Evolutionary conservation across 2,329 filamentous ascomycete species (phyloP).

Genomic region (Aspergillus spinulosporus): DNA sequence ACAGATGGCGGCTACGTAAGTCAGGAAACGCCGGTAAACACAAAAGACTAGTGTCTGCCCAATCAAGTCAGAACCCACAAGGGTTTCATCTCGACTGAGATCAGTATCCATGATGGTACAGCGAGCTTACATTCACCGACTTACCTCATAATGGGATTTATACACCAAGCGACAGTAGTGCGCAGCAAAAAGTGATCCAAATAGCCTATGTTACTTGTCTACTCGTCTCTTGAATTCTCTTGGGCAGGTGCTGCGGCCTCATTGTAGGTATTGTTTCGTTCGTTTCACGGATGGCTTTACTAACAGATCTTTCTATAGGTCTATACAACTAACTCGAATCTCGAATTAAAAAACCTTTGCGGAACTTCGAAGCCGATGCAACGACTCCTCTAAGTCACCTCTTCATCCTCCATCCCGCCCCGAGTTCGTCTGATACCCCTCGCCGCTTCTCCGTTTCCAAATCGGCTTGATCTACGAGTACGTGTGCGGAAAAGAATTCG

Average conservation of each 20-base stretch:
- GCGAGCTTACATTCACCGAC: not conserved
- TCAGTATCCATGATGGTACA: not conserved
- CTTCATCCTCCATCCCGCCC: constrained; percentile 3
- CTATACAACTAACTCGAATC: too few species aligned
- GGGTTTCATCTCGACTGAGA: not conserved
- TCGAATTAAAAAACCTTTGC: not conserved
- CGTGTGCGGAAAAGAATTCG: constrained; percentile 4
- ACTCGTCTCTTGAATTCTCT: not conserved
- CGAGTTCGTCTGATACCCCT: not conserved
- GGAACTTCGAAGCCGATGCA: constrained; percentile 2
- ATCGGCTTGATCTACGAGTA: constrained; percentile 1
- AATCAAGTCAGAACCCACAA: not conserved
- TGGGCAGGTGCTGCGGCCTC: constrained; percentile 9
- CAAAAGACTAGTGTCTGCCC: not conserved
- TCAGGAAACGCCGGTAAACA: not conserved
- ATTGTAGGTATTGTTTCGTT: not conserved
- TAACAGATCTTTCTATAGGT: not conserved
- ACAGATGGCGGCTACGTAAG: not conserved
- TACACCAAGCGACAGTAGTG: not conserved
- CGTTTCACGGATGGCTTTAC: not conserved
- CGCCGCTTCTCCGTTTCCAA: not conserved
- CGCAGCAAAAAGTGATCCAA: not conserved
- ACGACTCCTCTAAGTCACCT: not conserved
- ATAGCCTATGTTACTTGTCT: not conserved
- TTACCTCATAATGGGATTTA: not conserved